Percentiles rank a stretch among this genome's conserved stretches.
These are phyloP conservation scores for Calvatia gigantea DNA, from an alignment of 768 basidiomycete species.

Conservation along the genomic window DNA sequence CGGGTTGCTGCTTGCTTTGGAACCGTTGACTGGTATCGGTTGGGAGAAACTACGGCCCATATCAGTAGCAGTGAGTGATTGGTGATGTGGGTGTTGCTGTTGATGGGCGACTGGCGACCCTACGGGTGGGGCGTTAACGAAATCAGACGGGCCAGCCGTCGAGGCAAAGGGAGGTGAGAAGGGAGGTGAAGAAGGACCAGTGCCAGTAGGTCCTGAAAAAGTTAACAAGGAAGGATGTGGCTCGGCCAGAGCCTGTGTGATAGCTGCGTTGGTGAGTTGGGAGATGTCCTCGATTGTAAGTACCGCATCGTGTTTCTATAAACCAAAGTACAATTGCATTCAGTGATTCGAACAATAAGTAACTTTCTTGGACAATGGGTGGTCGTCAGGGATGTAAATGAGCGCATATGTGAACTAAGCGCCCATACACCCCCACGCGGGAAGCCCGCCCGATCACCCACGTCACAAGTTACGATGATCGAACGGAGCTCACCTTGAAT, in stretches of 20 bases:
- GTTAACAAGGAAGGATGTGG: constrained; percentile 17
- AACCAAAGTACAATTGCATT: constrained; percentile 18
- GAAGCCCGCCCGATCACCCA: neutral
- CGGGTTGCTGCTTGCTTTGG: neutral
- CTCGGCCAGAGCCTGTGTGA: constrained; percentile 32
- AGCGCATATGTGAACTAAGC: neutral
- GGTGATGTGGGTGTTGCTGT: neutral
- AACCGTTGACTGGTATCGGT: neutral
- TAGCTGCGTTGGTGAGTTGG: constrained; percentile 37
- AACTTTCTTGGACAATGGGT: constrained; percentile 17
- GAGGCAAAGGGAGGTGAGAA: neutral
- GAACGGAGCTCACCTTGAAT: constrained; percentile 35
- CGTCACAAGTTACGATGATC: neutral
- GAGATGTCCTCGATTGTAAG: constrained; percentile 43
- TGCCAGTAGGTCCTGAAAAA: neutral
- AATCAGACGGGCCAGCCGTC: constrained; percentile 8
- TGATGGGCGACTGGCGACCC: neutral
- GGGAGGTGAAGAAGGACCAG: neutral
- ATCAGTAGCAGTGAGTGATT: neutral
- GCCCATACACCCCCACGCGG: neutral
- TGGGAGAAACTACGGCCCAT: constrained; percentile 12
- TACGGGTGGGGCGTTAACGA: neutral
- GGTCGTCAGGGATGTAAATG: neutral
- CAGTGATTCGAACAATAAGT: constrained; percentile 2
- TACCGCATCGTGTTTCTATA: constrained; percentile 41